Evolutionary conservation across 352 stramenopile species (phyloP), one percentile per base, ranked within the genome.

Genomic region (Globisporangium rhizosaccharum): DNA sequence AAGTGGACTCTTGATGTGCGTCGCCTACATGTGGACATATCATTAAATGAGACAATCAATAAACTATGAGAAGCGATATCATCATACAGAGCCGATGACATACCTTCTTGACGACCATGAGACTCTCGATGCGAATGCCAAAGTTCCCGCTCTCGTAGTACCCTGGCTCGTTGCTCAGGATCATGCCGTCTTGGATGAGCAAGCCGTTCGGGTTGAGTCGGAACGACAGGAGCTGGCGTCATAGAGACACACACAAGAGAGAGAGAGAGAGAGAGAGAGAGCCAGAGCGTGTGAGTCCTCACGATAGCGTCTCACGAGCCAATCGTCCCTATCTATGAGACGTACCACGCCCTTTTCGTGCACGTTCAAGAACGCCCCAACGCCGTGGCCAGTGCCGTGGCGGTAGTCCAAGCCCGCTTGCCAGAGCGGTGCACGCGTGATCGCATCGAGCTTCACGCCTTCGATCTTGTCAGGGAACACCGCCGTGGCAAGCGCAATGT

Each of bases 121-220:
- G 75, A 65, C 98, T 99, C 72, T 99, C 98, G 60, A 99, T 99
- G 57, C 98, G 94, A 64, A 99, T 98, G 39, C 98, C 97, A 79
- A 99, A 99, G 47, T 96, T 86, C 44, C 96, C 96, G 63, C 97
- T 84, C 63, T 98, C 91, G 66, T 99, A 99, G 71, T 99, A 99
- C 4, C 98, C 98, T 41, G 98, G 98, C 66, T 95, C 98, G 68
- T 99, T 99, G 57, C 88, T 98, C 39, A 99, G 80, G 42, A 98
- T 91, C 98, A 99, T 99, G 23, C 97, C 96, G 42, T 94, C 76
- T 51, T 87, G 83, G 51, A 94, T 93, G 30, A 91, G 76, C 45
- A 94, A 33, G 0, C 82, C 81, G 51, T 86, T 91, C 62, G 78
- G 77, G 65, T 92, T 94, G 39, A 93, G 65, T 15, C 81, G 82